phyloP scores from a whole-genome alignment of 257 asterid species.

The Fraxinus pennsylvanica region DNA sequence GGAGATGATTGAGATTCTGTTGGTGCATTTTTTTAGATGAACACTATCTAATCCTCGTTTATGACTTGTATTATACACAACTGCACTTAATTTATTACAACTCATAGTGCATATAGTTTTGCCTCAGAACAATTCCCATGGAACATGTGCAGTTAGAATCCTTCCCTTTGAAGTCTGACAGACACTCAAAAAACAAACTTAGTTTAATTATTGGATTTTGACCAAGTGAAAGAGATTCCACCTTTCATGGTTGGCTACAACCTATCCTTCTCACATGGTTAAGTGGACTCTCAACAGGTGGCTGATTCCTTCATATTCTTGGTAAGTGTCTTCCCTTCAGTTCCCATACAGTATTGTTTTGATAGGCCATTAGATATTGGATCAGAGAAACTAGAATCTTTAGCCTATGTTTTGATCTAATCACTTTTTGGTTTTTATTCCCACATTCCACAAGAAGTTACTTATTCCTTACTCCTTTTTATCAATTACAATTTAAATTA shows the following conservation, averaged over 20 bases:
- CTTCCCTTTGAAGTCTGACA: conserved; percentile 25
- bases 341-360: neutral
- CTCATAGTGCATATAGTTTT: conserved; percentile 1
- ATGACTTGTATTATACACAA: neutral
- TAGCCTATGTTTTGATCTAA: no score
- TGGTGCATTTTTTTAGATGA: no score
- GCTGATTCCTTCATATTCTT: conserved; percentile 29
- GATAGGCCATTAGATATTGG: neutral
- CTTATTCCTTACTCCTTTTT: no score
- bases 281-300: conserved; percentile 36
- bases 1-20: no score
- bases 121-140: conserved; percentile 11
- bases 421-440: no score
- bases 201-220: conserved; percentile 23
- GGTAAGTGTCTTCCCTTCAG: conserved; percentile 4
- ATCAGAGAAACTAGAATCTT: neutral
- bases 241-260: conserved; percentile 1
- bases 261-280: conserved; percentile 37
- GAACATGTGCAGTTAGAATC: conserved; percentile 33
- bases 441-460: no score
- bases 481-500: no score
- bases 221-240: conserved; percentile 36
- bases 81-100: no score
- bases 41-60: no score
- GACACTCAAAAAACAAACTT: conserved; percentile 32